Evolutionary conservation across 164 flowering plant genomes (phyloP).

Genomic region (Tetrastigma voinierianum): DNA sequence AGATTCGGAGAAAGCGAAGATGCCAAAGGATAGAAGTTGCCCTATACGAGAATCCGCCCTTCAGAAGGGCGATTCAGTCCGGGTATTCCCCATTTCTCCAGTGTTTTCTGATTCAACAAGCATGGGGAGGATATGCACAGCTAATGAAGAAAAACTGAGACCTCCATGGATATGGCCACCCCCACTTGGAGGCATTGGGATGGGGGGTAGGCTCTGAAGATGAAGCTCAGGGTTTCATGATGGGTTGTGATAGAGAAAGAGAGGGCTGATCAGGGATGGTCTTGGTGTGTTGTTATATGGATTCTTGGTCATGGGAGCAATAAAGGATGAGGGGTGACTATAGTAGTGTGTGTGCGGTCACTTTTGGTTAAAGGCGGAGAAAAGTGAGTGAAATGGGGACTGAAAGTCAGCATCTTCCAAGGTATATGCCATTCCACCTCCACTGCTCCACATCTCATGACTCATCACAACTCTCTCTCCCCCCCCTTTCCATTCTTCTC

Average conservation of each 20-base stretch:
- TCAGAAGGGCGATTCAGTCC: slow-evolving; percentile 10
- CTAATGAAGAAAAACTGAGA: too few relatives aligned
- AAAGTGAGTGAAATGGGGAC: slow-evolving; percentile 19
- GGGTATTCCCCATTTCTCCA: not conserved
- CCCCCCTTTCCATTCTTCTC: not conserved
- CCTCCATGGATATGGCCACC: not conserved
- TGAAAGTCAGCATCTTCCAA: slow-evolving; percentile 42
- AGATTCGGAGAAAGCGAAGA: slow-evolving; percentile 11
- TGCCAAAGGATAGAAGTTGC: slow-evolving; percentile 45
- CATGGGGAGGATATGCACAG: too few relatives aligned
- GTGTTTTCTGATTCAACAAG: not conserved
- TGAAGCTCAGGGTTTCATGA: not conserved
- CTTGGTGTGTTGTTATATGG: slow-evolving; percentile 16
- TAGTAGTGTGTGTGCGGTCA: slow-evolving; percentile 24
- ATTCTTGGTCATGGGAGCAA: slow-evolving; percentile 23
- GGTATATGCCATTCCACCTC: slow-evolving; percentile 42
- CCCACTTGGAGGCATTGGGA: too few relatives aligned
- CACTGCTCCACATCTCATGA: slow-evolving; percentile 9
- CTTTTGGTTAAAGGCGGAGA: slow-evolving; percentile 24
- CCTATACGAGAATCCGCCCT: slow-evolving; percentile 23
- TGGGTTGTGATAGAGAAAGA: too few relatives aligned
- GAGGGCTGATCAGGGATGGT: slow-evolving; percentile 28
- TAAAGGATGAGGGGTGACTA: slow-evolving; percentile 31
- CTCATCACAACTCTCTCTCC: too few relatives aligned
- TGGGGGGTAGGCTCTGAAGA: not conserved